Evolutionary conservation across 2,329 filamentous ascomycete species (phyloP).

Genomic region (Tolypocladium pustulatum): DNA sequence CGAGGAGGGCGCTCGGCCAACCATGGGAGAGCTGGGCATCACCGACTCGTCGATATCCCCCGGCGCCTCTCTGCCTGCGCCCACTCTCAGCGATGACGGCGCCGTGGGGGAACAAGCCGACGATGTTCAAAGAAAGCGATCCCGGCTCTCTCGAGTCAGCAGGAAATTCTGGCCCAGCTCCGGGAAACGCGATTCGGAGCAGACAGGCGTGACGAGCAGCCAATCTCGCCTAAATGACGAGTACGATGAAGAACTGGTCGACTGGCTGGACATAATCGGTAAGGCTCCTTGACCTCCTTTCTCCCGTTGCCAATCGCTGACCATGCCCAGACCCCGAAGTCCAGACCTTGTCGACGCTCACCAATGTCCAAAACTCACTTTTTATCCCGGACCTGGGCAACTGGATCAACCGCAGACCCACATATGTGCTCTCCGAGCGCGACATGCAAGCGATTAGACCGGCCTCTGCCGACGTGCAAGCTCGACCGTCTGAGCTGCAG

Average conservation of each 20-base stretch:
- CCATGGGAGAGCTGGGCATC: constrained; percentile 21
- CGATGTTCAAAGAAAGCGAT: not conserved
- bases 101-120: not conserved
- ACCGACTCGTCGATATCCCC: constrained; percentile 13
- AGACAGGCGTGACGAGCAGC: constrained; percentile 1
- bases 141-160: not conserved
- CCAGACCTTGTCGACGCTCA: constrained; percentile 70
- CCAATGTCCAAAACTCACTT: constrained; percentile 82
- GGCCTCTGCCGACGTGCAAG: constrained; percentile 9
- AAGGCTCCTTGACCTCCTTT: constrained; percentile 5
- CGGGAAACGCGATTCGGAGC: constrained; percentile 1
- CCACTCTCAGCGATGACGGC: not conserved
- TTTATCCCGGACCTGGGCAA: constrained; percentile 74
- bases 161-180: constrained; percentile 1
- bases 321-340: constrained; percentile 66
- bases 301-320: not conserved
- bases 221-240: constrained; percentile 16
- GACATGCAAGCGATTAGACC: constrained; percentile 7
- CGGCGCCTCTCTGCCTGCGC: constrained; percentile 14
- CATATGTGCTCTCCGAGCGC: constrained; percentile 58
- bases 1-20: constrained; percentile 26
- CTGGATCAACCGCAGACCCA: constrained; percentile 66
- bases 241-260: constrained; percentile 27
- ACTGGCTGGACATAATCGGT: constrained; percentile 30
- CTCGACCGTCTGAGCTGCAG: constrained; percentile 1